Conservation (phyloP, 768 basidiomycete genomes). For the Suillus luteus region DNA sequence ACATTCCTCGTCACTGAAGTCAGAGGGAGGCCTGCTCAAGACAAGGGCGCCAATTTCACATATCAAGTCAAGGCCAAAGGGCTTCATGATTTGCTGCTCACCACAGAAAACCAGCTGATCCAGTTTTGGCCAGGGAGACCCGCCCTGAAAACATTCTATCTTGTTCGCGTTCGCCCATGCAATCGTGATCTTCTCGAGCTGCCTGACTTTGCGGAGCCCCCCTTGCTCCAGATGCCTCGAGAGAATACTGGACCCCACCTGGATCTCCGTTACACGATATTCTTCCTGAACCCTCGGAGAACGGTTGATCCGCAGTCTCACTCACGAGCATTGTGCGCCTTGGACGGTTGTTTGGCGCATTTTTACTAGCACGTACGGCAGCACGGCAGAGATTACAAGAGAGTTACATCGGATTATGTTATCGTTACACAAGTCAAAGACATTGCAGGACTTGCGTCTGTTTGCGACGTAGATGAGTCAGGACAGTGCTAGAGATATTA, state of each 20-base stretch:
- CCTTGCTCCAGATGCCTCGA: not conserved
- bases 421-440: not conserved
- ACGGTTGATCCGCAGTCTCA: not conserved
- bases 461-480: not conserved
- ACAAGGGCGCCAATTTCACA: not conserved
- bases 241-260: not conserved
- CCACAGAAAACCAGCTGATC: not conserved
- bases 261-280: not conserved
- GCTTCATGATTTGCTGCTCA: not conserved
- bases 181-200: not conserved
- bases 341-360: not conserved
- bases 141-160: not conserved
- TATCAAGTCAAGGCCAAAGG: not conserved
- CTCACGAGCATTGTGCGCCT: not conserved
- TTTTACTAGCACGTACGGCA: not conserved
- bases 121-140: not conserved
- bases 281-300: not conserved
- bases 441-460: not conserved
- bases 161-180: not conserved
- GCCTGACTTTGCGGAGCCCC: not conserved
- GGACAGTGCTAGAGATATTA: not conserved
- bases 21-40: not conserved
- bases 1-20: not conserved
- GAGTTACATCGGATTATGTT: not conserved
- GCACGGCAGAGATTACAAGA: not conserved